phyloP scores from a whole-genome alignment of 2,329 filamentous ascomycete species.

The Fusarium solani-melongenae region DNA sequence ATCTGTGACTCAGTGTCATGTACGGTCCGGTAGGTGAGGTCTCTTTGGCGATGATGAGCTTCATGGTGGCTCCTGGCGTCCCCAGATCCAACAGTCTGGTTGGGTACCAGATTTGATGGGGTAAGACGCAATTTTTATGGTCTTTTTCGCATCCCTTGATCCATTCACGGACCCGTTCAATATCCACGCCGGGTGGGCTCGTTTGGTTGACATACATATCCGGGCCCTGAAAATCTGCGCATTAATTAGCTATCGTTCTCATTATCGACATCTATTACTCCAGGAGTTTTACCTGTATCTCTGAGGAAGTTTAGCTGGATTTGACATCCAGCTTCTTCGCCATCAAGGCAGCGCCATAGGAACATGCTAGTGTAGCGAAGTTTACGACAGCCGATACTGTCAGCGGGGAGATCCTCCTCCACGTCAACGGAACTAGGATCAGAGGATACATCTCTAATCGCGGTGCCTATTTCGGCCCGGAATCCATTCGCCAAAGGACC shows the following conservation, averaged over 20 bases:
- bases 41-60: neutral
- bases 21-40: conserved; percentile 1
- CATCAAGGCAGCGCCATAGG: neutral
- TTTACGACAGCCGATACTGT: neutral
- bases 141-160: neutral
- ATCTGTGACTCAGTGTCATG: conserved; percentile 15
- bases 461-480: too few species aligned
- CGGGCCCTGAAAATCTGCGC: neutral
- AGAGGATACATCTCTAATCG: neutral
- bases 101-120: neutral
- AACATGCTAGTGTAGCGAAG: neutral
- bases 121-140: neutral
- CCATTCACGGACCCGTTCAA: neutral
- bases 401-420: neutral
- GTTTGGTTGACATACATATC: neutral
- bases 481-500: neutral
- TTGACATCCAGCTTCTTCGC: neutral
- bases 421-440: neutral
- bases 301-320: neutral
- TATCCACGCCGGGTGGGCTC: neutral
- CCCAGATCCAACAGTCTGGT: neutral
- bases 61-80: neutral
- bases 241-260: neutral
- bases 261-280: neutral
- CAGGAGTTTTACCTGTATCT: neutral